Evolutionary conservation across 192 early-diverging fungal genomes (phyloP), one percentile per base, ranked within the genome.

Genomic region (Coemansia javaensis): DNA sequence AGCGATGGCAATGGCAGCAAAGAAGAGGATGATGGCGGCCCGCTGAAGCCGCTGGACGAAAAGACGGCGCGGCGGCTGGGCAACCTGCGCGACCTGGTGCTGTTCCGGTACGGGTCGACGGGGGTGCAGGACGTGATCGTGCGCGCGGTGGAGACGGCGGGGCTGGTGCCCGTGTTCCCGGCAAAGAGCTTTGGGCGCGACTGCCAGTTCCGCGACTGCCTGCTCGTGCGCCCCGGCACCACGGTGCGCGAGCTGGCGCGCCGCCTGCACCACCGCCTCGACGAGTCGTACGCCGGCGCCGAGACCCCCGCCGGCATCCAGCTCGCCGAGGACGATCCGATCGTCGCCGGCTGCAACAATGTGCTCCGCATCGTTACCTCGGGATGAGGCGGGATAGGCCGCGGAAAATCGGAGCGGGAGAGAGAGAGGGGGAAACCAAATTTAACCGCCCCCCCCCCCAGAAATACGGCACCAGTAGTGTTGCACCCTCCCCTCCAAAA

Each of bases 101-200:
- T 91, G 50, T 91, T 90, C 50, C 81, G 89, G 7, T 91, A 88
- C 63, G 88, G 87, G 13, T 80, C 78, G 7, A 90, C 89, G 4
- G 89, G 89, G n/a, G 85, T 90, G 7, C 82, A 82, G 34, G 83
- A 88, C 7, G 79, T 83, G 0, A 48, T 91, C 40, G 56, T 75
- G 27, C 63, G 77, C 15, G 85, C 82, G 0, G 80, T 91, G 1
- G 77, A 85, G 18, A 56, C 77, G 6, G 54, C 88, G 7, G 81
- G 85, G 0, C 60, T 88, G 21, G 66, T 90, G 15, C 84, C 89
- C 0, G 84, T 81, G 14, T 91, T 75, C 59, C 85, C 86, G 6
- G 89, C 90, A 17, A 85, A 84, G 65, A 88, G 81, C 28, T 10
- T 30, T 8, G 3, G 5, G 1, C 50, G 56, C 88, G 40, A 17